phyloP scores from a whole-genome alignment of 371 early-diverging fungal genomes.

The Circinella umbellata region DNA sequence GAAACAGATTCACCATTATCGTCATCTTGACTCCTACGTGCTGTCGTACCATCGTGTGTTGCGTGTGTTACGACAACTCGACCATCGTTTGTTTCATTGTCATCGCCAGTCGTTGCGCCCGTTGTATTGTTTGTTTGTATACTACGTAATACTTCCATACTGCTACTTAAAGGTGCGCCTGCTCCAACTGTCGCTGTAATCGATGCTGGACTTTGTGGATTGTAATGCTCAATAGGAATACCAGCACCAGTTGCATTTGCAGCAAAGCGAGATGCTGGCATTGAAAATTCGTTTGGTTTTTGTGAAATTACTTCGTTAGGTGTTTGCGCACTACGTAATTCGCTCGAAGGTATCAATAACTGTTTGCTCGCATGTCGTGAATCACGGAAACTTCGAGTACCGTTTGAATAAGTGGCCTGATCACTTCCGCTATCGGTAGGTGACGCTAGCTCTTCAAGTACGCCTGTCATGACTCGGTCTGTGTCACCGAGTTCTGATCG shows the following conservation, averaged over 20 bases:
- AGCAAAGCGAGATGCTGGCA: constrained; percentile 27
- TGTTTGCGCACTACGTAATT: constrained; percentile 30
- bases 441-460: constrained; percentile 26
- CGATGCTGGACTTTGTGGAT: constrained; percentile 13
- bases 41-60: constrained; percentile 21
- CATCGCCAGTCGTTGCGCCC: constrained; percentile 18
- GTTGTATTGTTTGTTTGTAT: constrained; percentile 36
- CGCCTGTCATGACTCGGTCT: constrained; percentile 36
- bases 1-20: constrained; percentile 36
- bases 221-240: constrained; percentile 30
- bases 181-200: constrained; percentile 22
- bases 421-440: constrained; percentile 17
- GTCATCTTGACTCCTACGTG: constrained; percentile 21
- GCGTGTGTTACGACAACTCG: constrained; percentile 26
- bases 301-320: constrained; percentile 45
- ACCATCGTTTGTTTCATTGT: constrained; percentile 9
- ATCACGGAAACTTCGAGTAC: constrained; percentile 26
- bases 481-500: constrained; percentile 43
- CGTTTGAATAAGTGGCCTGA: constrained; percentile 12
- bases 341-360: constrained; percentile 9
- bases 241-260: constrained; percentile 22
- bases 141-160: constrained; percentile 47
- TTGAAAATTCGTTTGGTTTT: constrained; percentile 50
- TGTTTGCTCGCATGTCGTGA: constrained; percentile 36
- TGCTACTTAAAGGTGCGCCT: constrained; percentile 36